Conservation (phyloP, 139 green algal species). For the Tetradesmus lagerheimii region DNA sequence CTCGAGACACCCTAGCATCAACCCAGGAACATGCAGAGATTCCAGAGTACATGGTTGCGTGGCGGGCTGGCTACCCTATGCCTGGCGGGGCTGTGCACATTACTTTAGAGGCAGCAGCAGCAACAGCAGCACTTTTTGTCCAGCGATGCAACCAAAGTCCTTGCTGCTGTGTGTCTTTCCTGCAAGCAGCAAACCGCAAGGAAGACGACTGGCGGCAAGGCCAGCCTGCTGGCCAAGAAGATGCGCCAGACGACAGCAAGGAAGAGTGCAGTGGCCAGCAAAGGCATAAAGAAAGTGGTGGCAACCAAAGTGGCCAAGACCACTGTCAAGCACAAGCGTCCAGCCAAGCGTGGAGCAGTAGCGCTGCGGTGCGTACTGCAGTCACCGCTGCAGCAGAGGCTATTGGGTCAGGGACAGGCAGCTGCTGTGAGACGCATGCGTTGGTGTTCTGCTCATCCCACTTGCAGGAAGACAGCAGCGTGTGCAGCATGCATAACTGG, state of each 20-base stretch:
- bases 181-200: constrained; percentile 46
- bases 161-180: neutral
- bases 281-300: neutral
- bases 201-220: constrained; percentile 31
- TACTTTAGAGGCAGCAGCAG: neutral
- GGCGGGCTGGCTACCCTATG: neutral
- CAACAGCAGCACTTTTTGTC: neutral
- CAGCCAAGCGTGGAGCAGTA: neutral
- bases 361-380: constrained; percentile 18
- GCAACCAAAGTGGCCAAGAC: neutral
- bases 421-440: too few species aligned
- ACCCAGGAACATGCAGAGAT: too few species aligned
- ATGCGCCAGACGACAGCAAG: neutral
- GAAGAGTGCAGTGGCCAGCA: neutral
- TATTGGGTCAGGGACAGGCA: too few species aligned
- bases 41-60: neutral
- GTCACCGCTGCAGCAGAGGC: too few species aligned
- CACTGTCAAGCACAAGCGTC: neutral
- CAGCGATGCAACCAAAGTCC: neutral
- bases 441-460: neutral
- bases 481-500: too few species aligned
- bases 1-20: too few species aligned
- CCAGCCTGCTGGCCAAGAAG: neutral
- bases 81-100: neutral
- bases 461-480: neutral